These are phyloP conservation scores for Venturiaceae sp. DNA, from an alignment of 2,329 filamentous ascomycete genomes.

Conservation along the genomic window DNA sequence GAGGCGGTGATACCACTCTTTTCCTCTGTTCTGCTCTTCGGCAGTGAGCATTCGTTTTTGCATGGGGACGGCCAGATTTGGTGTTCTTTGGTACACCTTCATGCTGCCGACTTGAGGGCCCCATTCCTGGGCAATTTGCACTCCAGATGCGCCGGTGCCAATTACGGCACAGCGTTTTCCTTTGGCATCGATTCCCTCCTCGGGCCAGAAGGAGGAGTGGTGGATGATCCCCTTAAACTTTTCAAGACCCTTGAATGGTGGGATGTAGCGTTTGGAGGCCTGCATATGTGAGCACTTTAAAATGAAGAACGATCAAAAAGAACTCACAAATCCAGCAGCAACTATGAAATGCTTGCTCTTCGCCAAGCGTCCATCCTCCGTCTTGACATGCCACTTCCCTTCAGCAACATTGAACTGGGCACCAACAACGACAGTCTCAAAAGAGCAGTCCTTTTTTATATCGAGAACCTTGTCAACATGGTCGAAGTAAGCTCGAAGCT, in stretches of 20 bases:
- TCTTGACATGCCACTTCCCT: constrained; percentile 42
- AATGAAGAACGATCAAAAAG: no score
- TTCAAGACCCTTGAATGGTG: no score
- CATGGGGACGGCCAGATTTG: constrained; percentile 58
- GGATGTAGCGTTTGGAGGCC: no score
- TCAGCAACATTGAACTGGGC: constrained; percentile 40
- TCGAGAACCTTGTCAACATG: constrained; percentile 46
- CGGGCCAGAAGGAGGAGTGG: no score
- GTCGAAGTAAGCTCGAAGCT: constrained; percentile 50
- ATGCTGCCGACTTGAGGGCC: no score
- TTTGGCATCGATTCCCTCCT: no score
- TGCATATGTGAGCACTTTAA: no score
- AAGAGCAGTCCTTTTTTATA: constrained; percentile 47
- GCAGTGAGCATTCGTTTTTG: constrained; percentile 36
- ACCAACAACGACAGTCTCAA: constrained; percentile 45
- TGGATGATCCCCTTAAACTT: no score
- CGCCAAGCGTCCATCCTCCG: constrained; percentile 40
- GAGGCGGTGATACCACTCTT: constrained; percentile 33
- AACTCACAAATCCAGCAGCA: constrained; percentile 48
- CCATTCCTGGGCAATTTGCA: no score
- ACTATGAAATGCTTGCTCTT: constrained; percentile 43
- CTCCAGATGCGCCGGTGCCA: no score
- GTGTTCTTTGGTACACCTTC: no score
- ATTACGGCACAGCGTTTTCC: no score
- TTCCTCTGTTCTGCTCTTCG: constrained; percentile 39